phyloP scores from a whole-genome alignment of 768 basidiomycete species.

The Paxillus rubicundulus region DNA sequence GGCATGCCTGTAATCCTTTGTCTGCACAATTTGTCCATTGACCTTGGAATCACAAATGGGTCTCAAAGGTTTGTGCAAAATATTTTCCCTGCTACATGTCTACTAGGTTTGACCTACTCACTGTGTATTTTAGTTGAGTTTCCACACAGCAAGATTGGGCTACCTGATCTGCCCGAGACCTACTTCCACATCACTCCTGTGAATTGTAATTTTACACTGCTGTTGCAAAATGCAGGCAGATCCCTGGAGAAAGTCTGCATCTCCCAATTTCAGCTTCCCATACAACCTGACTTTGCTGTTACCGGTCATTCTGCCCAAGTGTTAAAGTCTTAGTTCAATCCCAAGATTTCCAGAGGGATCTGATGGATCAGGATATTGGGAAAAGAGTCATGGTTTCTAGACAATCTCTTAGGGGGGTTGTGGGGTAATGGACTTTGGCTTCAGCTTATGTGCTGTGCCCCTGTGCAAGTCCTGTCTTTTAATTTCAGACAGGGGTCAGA shows the following conservation, averaged over 20 bases:
- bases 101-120: not conserved
- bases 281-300: slow-evolving; percentile 33
- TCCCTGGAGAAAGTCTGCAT: not conserved
- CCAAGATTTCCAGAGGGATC: no score
- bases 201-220: slow-evolving; percentile 4
- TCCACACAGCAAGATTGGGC: slow-evolving; percentile 15
- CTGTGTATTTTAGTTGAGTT: not conserved
- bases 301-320: no score
- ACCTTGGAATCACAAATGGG: slow-evolving; percentile 32
- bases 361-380: no score
- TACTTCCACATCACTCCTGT: slow-evolving; percentile 17
- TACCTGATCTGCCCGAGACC: slow-evolving; percentile 12
- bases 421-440: no score
- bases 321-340: no score
- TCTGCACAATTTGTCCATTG: slow-evolving; percentile 26
- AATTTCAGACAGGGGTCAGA: no score
- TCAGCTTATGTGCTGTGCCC: no score
- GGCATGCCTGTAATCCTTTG: slow-evolving; percentile 34
- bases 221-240: not conserved
- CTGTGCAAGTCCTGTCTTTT: no score
- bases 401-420: no score
- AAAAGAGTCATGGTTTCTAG: no score
- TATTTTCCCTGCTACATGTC: not conserved
- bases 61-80: slow-evolving; percentile 23
- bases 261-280: slow-evolving; percentile 15